These are phyloP conservation scores for Tricholoma sp. DNA, from an alignment of 768 basidiomycete genomes.

Conservation along the genomic window DNA sequence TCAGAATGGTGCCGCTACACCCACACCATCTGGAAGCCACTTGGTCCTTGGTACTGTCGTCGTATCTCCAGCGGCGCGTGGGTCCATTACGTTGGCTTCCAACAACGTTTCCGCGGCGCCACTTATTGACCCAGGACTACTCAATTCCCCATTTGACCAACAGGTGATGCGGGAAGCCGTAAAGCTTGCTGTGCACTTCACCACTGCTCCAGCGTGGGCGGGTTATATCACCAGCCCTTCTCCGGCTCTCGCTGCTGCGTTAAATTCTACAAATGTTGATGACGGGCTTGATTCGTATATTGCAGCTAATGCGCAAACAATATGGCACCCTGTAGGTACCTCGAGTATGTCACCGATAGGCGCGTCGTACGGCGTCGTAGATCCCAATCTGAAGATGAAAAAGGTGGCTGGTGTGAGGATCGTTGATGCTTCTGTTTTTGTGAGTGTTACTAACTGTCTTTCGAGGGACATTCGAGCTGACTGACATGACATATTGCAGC, in stretches of 20 bases:
- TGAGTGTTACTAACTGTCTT: neutral
- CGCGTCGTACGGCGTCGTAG: constrained; percentile 12
- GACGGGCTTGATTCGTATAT: neutral
- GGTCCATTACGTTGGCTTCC: constrained; percentile 8
- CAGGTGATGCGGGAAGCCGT: constrained; percentile 11
- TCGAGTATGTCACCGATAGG: constrained; percentile 9
- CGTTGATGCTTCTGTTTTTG: constrained; percentile 16
- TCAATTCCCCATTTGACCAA: constrained; percentile 11
- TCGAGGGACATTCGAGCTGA: neutral
- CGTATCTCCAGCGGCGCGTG: constrained; percentile 12
- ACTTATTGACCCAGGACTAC: constrained; percentile 12
- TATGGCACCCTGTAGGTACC: constrained; percentile 10
- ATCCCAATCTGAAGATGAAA: constrained; percentile 13
- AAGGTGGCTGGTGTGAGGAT: constrained; percentile 12
- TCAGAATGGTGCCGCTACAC: constrained; percentile 11
- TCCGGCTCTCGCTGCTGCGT: constrained; percentile 7
- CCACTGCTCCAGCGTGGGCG: constrained; percentile 10
- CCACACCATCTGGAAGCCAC: constrained; percentile 12
- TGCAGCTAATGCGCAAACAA: neutral
- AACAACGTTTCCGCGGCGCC: constrained; percentile 9
- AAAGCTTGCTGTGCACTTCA: constrained; percentile 11
- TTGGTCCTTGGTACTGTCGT: constrained; percentile 10
- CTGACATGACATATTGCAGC: constrained; percentile 2
- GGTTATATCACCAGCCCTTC: constrained; percentile 8
- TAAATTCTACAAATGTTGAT: neutral